Base-by-base conservation (phyloP, 2,329 filamentous ascomycete genomes). In the Blumeria hordei region DNA sequence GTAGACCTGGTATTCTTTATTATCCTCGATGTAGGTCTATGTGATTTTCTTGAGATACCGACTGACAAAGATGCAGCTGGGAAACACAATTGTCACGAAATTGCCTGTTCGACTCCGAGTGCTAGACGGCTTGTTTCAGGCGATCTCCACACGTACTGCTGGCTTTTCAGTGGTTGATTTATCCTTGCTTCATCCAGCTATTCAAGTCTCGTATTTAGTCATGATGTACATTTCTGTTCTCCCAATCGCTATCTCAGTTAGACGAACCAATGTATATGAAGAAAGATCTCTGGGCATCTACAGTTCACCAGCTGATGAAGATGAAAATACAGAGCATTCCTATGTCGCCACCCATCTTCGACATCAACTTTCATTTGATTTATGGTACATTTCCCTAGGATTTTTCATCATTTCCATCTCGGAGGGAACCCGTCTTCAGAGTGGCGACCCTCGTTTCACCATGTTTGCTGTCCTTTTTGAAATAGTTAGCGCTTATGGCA, bases 151-250 rank as follows among this genome's bases (percentile, higher is more conserved):
- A 0, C 75, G 92, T 64, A 96, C 92, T 0, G 90, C 92, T 3
- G 90, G 92, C 0, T 94, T 95, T 64, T 75, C 84, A 0, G 85
- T 84, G 34, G 77, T 96, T 61, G 87, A 83, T 64, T 70, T 96
- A 41, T 72, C 83, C 1, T 70, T 76, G 0, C 72, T 98, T 1
- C 88, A 96, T 60, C 88, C 92, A 0, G 92, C 85, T 3, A 86
- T 95, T 56, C 88, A 94, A 63, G 87, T 93, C 12, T 86, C 88
- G 28, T 96, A 95, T 69, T 72, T 96, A 68, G 81, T 96, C 67
- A 96, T 96, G 92, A 96, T 96, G 92, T 96, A 96, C 68, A 94
- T 96, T 58, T 94, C 88, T 56, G 85, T 95, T 57, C 94, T 94
- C 62, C 90, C 90, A 5, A 94, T 96, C 62, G 90, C 92, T 65